Percentiles rank a stretch among this genome's conserved stretches.
Evolutionary conservation across 768 basidiomycete species (phyloP).

Genomic region (Pholiota conissans): DNA sequence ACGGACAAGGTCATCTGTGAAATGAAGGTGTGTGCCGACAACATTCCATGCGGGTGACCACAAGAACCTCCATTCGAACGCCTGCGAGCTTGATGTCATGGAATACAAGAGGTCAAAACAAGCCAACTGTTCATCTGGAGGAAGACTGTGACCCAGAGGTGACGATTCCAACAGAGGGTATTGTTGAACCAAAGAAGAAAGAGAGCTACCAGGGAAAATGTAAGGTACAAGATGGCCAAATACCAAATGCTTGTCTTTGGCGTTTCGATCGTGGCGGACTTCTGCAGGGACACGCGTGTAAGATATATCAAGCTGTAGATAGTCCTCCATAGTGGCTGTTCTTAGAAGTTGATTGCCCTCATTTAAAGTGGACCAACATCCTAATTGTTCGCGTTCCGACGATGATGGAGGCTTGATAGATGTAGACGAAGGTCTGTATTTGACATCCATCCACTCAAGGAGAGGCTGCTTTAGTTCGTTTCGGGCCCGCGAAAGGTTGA

Average conservation of each 20-base stretch:
- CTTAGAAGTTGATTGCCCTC: no score
- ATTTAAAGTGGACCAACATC: constrained; percentile 35
- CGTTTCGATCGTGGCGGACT: constrained; percentile 20
- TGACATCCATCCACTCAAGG: constrained; percentile 50
- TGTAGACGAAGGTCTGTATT: constrained; percentile 27
- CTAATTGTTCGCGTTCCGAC: constrained; percentile 20
- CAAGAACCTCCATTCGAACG: constrained; percentile 27
- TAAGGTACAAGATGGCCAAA: constrained; percentile 30
- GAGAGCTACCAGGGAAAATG: constrained; percentile 26
- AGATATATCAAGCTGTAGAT: constrained; percentile 34
- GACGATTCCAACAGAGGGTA: constrained; percentile 27
- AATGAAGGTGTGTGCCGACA: constrained; percentile 36
- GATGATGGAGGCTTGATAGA: constrained; percentile 14
- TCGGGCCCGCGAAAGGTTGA: constrained; percentile 39
- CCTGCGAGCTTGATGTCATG: constrained; percentile 22
- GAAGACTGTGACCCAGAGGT: constrained; percentile 23
- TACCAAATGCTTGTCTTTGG: constrained; percentile 20
- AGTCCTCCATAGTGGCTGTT: constrained; percentile 22
- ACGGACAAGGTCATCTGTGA: constrained; percentile 28
- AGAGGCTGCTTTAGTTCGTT: constrained; percentile 35
- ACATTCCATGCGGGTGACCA: constrained; percentile 43
- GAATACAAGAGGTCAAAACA: constrained; percentile 36
- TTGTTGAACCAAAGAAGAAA: constrained; percentile 14
- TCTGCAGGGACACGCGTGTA: constrained; percentile 33
- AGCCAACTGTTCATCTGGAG: constrained; percentile 29